A percentile compares a stretch with the other conserved stretches of the same genome.
Conservation (phyloP, 371 early-diverging fungal species). For the Synchytrium microbalum region DNA sequence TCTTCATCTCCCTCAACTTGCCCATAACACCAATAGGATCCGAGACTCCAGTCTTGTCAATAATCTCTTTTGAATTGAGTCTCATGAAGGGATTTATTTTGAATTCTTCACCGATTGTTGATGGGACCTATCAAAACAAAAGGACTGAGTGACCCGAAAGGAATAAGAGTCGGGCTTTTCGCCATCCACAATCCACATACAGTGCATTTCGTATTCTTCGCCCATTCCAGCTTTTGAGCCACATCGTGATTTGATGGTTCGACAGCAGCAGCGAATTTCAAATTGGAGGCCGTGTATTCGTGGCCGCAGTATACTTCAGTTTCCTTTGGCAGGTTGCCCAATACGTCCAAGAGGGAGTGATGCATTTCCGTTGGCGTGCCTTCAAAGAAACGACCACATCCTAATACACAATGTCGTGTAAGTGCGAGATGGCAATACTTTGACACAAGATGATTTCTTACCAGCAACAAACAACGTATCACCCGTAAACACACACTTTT, state of each 20-base stretch:
- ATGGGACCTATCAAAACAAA: neutral
- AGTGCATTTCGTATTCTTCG: constrained; percentile 22
- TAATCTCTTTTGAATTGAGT: constrained; percentile 32
- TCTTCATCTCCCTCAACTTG: constrained; percentile 6
- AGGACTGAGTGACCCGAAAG: too few relatives aligned
- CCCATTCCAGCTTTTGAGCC: constrained; percentile 51
- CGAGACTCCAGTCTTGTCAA: constrained; percentile 8
- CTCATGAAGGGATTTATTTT: constrained; percentile 84
- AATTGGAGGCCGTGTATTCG: constrained; percentile 67
- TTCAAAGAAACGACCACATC: constrained; percentile 92
- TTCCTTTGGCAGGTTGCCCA: constrained; percentile 63
- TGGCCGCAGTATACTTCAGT: constrained; percentile 89
- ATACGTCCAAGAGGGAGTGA: constrained; percentile 52
- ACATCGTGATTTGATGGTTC: constrained; percentile 50
- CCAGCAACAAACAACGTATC: constrained; percentile 70
- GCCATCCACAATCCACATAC: too few relatives aligned
- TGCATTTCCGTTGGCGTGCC: constrained; percentile 81
- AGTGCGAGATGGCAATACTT: neutral
- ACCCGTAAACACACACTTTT: constrained; percentile 65
- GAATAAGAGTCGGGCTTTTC: too few relatives aligned
- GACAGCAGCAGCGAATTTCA: constrained; percentile 44
- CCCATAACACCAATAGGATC: constrained; percentile 3
- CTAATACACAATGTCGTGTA: constrained; percentile 23
- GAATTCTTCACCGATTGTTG: constrained; percentile 53
- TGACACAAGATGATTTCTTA: constrained; percentile 13